Percentiles rank a stretch among this genome's conserved stretches.
Evolutionary conservation across 2,329 filamentous ascomycete genomes (phyloP).

Genomic region (Phoma sp.): DNA sequence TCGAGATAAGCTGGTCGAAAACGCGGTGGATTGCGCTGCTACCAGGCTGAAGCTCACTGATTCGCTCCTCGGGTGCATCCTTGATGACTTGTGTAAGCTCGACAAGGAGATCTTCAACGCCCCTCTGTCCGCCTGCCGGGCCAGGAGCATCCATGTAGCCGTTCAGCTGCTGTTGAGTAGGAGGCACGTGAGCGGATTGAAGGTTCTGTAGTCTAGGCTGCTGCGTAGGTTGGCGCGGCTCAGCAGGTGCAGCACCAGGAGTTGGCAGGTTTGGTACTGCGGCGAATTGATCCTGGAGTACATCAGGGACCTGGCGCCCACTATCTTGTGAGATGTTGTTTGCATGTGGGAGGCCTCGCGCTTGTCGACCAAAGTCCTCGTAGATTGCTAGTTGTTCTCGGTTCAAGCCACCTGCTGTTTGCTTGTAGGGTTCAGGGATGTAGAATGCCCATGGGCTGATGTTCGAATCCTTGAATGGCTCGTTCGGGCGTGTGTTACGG

Average conservation of each 20-base stretch:
- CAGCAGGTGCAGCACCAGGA: slow-evolving; percentile 67
- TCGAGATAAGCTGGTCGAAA: slow-evolving; percentile 64
- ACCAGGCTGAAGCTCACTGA: slow-evolving; percentile 62
- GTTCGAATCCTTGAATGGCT: slow-evolving; percentile 81
- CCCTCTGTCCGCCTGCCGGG: slow-evolving; percentile 51
- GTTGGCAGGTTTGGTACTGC: slow-evolving; percentile 68
- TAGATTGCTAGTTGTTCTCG: slow-evolving; percentile 94
- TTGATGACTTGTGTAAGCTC: slow-evolving; percentile 65
- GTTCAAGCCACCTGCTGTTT: slow-evolving; percentile 83
- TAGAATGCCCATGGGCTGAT: slow-evolving; percentile 92
- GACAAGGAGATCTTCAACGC: slow-evolving; percentile 62
- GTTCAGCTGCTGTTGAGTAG: slow-evolving; percentile 61
- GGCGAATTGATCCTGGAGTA: slow-evolving; percentile 67
- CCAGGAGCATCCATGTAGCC: slow-evolving; percentile 62
- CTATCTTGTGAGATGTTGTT: slow-evolving; percentile 66
- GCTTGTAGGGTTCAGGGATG: slow-evolving; percentile 91
- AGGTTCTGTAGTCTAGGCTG: slow-evolving; percentile 52
- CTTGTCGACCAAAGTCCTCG: slow-evolving; percentile 91
- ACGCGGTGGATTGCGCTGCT: slow-evolving; percentile 63
- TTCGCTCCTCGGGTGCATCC: slow-evolving; percentile 64
- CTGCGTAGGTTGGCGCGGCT: slow-evolving; percentile 65
- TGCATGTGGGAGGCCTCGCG: slow-evolving; percentile 68
- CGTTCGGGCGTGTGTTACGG: slow-evolving; percentile 75
- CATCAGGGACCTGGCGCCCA: slow-evolving; percentile 67
- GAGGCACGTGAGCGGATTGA: slow-evolving; percentile 43